Conservation (phyloP, 352 stramenopile genomes). For the Phytophthora capsici region DNA sequence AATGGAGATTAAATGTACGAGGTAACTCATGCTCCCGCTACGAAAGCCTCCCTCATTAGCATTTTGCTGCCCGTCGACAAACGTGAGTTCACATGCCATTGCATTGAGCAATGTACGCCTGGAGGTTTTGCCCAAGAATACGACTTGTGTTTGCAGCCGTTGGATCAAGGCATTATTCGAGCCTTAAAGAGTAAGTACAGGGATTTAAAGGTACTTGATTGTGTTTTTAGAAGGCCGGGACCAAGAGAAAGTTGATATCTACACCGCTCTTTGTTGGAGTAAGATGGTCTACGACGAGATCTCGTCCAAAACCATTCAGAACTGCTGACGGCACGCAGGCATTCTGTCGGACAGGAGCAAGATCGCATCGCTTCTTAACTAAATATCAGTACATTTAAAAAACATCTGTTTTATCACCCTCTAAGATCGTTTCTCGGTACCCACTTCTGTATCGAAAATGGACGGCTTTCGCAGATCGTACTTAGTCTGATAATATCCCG, state of each 20-base stretch:
- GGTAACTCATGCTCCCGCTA: background rate
- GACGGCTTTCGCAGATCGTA: no score
- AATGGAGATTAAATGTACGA: background rate
- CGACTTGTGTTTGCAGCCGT: background rate
- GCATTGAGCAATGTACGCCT: background rate
- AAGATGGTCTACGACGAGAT: background rate
- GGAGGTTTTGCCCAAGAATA: background rate
- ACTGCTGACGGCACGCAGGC: background rate
- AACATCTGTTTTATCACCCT: background rate
- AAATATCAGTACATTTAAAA: background rate
- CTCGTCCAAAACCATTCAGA: background rate
- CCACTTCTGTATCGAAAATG: no score
- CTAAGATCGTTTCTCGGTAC: no score
- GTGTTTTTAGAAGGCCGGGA: conserved; percentile 1
- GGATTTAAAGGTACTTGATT: background rate
- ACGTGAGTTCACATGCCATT: background rate
- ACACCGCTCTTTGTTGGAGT: background rate
- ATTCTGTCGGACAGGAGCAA: background rate
- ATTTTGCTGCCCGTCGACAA: background rate
- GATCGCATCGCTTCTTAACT: background rate
- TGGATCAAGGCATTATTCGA: background rate
- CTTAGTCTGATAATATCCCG: no score
- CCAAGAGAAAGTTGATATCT: conserved; percentile 4
- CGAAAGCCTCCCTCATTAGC: no score
- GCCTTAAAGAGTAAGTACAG: background rate